Percentiles rank a stretch among this genome's conserved stretches.
phyloP scores from a whole-genome alignment of 1,284 basidiomycete species.

The Sporisorium reilianum region DNA sequence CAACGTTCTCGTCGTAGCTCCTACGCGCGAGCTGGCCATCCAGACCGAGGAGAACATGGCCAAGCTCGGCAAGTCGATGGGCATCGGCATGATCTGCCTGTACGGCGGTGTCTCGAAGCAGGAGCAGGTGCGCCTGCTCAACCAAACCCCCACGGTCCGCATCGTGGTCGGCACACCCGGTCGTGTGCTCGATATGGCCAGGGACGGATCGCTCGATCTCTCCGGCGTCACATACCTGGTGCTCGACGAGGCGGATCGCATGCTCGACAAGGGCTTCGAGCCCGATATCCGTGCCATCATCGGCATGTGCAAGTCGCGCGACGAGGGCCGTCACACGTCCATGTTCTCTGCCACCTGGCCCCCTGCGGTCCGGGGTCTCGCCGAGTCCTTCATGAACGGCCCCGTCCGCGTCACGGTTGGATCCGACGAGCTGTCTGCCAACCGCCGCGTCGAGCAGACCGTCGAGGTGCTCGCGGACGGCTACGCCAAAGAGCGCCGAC shows the following conservation, averaged over 20 bases:
- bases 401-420: slow-evolving; percentile 94
- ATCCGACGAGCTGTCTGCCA: slow-evolving; percentile 93
- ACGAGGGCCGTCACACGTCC: slow-evolving; percentile 69
- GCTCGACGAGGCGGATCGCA: slow-evolving; percentile 96
- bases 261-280: slow-evolving; percentile 99
- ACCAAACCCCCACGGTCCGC: slow-evolving; percentile 72
- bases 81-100: slow-evolving; percentile 84
- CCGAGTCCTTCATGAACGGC: slow-evolving; percentile 85
- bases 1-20: slow-evolving; percentile 87
- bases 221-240: slow-evolving; percentile 87
- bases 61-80: slow-evolving; percentile 81
- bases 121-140: slow-evolving; percentile 78
- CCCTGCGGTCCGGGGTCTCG: slow-evolving; percentile 92
- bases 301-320: slow-evolving; percentile 75
- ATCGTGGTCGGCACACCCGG: slow-evolving; percentile 96
- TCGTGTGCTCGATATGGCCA: slow-evolving; percentile 88
- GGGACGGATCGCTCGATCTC: slow-evolving; percentile 80
- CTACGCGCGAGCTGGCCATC: slow-evolving; percentile 92
- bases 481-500: slow-evolving; percentile 83
- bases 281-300: slow-evolving; percentile 97
- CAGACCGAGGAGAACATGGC: slow-evolving; percentile 90
- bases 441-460: slow-evolving; percentile 82
- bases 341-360: slow-evolving; percentile 97
- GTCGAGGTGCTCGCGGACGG: slow-evolving; percentile 91
- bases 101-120: slow-evolving; percentile 93